phyloP scores from a whole-genome alignment of 139 green algal genomes.

The Edaphochlamys debaryana region DNA sequence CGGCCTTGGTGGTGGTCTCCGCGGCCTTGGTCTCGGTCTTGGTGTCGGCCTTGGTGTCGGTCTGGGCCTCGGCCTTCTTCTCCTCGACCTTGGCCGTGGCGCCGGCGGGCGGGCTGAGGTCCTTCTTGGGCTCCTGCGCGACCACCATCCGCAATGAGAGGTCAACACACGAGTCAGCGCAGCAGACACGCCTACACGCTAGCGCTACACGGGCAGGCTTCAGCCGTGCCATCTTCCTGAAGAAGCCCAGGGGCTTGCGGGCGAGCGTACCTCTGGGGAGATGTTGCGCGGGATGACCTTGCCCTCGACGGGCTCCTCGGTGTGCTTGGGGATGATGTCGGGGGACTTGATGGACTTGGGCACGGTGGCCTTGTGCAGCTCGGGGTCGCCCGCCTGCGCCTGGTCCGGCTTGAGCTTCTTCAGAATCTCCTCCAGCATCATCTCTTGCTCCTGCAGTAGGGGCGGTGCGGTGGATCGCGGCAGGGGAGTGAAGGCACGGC shows the following conservation, averaged over 20 bases:
- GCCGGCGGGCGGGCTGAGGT: not conserved
- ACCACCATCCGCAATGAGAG: too few relatives aligned
- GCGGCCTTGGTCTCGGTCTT: constrained; percentile 15
- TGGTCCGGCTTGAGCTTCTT: constrained; percentile 36
- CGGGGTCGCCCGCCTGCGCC: constrained; percentile 26
- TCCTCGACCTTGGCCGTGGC: too few relatives aligned
- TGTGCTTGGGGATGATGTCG: constrained; percentile 10
- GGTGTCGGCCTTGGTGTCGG: not conserved
- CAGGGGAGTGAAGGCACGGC: too few relatives aligned
- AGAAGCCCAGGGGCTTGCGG: too few relatives aligned
- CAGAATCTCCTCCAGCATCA: constrained; percentile 21
- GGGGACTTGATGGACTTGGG: not conserved
- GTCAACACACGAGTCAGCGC: too few relatives aligned
- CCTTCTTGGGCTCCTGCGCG: too few relatives aligned
- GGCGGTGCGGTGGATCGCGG: too few relatives aligned
- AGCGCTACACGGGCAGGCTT: too few relatives aligned
- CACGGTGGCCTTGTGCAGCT: not conserved
- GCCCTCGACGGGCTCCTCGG: not conserved
- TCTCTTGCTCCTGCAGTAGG: constrained; percentile 29
- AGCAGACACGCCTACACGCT: too few relatives aligned
- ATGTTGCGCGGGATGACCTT: not conserved
- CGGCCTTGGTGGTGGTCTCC: too few relatives aligned
- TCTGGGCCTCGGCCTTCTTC: not conserved
- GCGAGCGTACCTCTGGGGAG: too few relatives aligned
- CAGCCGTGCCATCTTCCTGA: too few relatives aligned